Evolutionary conservation across 2,329 filamentous ascomycete species (phyloP), one percentile per base, ranked within the genome.

Genomic region (Colletotrichum chlorophyti): DNA sequence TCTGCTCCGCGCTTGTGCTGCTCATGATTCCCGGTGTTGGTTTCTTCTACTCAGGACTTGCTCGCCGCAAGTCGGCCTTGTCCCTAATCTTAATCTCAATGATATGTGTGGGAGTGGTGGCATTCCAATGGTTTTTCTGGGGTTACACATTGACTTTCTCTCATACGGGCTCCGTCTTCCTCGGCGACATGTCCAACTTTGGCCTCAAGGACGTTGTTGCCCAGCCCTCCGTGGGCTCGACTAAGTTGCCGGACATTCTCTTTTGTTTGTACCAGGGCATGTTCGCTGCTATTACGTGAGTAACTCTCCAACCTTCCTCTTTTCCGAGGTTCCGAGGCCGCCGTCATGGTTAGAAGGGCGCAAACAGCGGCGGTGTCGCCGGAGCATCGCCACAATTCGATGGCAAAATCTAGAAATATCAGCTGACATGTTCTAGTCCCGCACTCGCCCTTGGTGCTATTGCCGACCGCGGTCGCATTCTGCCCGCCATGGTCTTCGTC

Each of bases 91-190:
- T 91, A 83, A 83, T 96, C 4, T 91, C 91, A 12, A 84, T 96
- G 78, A 89, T 96, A 78, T 88, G 91, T 14, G 85, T 89, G 4
- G 90, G 86, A 10, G 86, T 96, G 64, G 86, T 93, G 60, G 88
- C 87, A 46, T 96, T 96, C 76, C 91, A 96, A 71, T 97, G 93
- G 92, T 96, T 96, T 80, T 94, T 96, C 80, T 96, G 92, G 92
- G 92, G 92, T 43, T 96, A 94, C 74, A 94, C 90, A 10, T 79
- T 96, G 49, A 83, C 91, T 62, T 96, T 96, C 75, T 93, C 91
- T 6, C 91, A 93, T 74, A 85, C 85, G 19, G 91, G 91, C 57
- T 90, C 89, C 65, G 81, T 81, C 63, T 96, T 87, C 78, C 89
- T 96, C 60, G 92, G 92, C 41, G 84, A 93, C 64, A 81, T 96